Evolutionary conservation across 495 filamentous ascomycete genomes (phyloP).

Genomic region (Lepidopterella palustris): DNA sequence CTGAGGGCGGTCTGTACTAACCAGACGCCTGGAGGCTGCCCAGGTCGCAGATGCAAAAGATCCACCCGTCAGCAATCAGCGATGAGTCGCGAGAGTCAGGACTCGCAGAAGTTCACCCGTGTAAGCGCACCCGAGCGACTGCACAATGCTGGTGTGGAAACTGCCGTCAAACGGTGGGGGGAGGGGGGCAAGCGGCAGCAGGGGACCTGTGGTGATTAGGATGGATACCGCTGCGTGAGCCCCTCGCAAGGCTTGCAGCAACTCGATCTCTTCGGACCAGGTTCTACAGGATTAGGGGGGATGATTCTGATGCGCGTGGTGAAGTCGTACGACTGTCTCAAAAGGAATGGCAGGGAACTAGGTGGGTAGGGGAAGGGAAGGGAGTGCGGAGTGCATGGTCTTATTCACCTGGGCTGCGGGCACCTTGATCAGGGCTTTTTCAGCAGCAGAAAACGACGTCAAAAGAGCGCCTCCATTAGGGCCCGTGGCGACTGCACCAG

Average conservation of each 20-base stretch:
- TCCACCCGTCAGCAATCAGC: conserved; percentile 10
- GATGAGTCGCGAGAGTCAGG: conserved; percentile 20
- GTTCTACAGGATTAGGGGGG: conserved; percentile 5
- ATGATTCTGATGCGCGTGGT: not conserved
- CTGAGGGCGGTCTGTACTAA: conserved; percentile 10
- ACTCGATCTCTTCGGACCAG: not conserved
- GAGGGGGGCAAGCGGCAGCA: not conserved
- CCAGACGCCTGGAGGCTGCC: not conserved
- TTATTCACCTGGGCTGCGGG: not conserved
- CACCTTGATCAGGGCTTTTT: no score
- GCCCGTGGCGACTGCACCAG: not conserved
- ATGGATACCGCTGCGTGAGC: not conserved
- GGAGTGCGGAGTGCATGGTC: not conserved
- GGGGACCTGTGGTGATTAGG: not conserved
- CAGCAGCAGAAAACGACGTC: conserved; percentile 1
- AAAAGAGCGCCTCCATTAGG: conserved; percentile 2
- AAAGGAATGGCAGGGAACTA: not conserved
- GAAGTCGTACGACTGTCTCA: conserved; percentile 1
- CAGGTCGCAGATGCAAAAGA: conserved; percentile 6
- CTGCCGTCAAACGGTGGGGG: conserved; percentile 21
- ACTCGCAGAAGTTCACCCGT: conserved; percentile 5
- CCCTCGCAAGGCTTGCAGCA: conserved; percentile 10
- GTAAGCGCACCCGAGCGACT: conserved; percentile 20
- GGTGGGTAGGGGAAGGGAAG: not conserved
- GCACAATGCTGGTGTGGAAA: conserved; percentile 13